These are phyloP conservation scores for Podila clonocystis DNA, from an alignment of 192 early-diverging fungal genomes.

Conservation along the genomic window DNA sequence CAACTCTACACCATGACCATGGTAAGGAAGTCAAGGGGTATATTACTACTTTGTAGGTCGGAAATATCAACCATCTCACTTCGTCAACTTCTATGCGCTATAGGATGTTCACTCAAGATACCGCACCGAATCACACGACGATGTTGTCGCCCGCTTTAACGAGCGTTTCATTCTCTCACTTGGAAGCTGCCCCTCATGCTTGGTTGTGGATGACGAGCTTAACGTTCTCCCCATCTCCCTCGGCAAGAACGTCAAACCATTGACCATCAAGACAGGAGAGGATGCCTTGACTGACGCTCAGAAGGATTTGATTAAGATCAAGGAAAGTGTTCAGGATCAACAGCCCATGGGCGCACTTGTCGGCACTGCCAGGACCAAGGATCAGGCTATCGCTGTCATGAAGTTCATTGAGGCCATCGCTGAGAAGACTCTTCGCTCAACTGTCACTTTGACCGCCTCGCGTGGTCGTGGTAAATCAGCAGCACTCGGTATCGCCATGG, in stretches of 20 bases:
- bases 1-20: conserved; percentile 99
- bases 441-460: conserved; percentile 92
- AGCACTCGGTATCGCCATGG: conserved; percentile 92
- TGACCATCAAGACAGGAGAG: conserved; percentile 67
- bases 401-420: conserved; percentile 97
- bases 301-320: conserved; percentile 82
- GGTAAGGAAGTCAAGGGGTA: conserved; percentile 53
- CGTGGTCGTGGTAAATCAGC: conserved; percentile 99
- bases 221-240: conserved; percentile 95
- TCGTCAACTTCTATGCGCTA: neutral
- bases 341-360: conserved; percentile 92
- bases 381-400: conserved; percentile 97
- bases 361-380: conserved; percentile 81
- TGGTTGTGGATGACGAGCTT: conserved; percentile 98
- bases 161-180: conserved; percentile 97
- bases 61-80: neutral
- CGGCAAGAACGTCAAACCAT: conserved; percentile 93
- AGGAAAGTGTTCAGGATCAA: conserved; percentile 89
- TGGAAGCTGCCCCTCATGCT: conserved; percentile 84
- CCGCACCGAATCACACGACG: conserved; percentile 92
- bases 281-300: conserved; percentile 57
- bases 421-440: conserved; percentile 92
- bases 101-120: conserved; percentile 96
- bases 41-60: neutral
- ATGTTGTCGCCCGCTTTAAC: conserved; percentile 96